phyloP scores from a whole-genome alignment of 371 early-diverging fungal genomes.

The Smittium culicis region DNA sequence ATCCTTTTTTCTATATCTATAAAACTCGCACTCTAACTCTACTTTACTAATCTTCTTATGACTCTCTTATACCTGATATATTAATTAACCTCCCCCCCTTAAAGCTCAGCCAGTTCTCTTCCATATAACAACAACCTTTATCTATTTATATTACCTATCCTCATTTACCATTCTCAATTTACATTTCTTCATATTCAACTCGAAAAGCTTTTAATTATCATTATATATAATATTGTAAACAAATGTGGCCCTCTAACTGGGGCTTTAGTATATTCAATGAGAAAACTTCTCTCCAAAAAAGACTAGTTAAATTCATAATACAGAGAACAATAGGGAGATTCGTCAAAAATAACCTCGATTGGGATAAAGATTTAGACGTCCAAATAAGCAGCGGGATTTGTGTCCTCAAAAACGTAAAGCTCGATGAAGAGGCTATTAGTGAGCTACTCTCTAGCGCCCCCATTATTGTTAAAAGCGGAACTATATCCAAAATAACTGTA shows the following conservation, averaged over 20 bases:
- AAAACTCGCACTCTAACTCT: too few relatives aligned
- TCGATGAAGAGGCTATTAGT: slow-evolving; percentile 50
- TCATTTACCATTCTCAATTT: too few relatives aligned
- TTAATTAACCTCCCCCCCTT: too few relatives aligned
- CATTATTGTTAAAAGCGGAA: slow-evolving; percentile 48
- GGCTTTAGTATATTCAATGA: slow-evolving; percentile 33
- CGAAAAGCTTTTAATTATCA: background rate
- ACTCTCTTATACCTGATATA: too few relatives aligned
- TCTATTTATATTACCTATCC: too few relatives aligned
- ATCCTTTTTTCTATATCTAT: too few relatives aligned
- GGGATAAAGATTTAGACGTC: slow-evolving; percentile 66
- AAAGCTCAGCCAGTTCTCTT: too few relatives aligned
- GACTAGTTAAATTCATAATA: slow-evolving; percentile 67
- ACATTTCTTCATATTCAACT: too few relatives aligned
- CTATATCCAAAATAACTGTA: slow-evolving; percentile 52
- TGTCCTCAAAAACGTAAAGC: slow-evolving; percentile 57
- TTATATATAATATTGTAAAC: slow-evolving; percentile 1
- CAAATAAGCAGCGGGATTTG: slow-evolving; percentile 68
- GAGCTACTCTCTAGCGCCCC: slow-evolving; percentile 53
- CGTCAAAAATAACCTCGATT: slow-evolving; percentile 59
- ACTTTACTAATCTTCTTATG: too few relatives aligned
- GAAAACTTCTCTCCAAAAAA: slow-evolving; percentile 63
- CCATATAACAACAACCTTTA: too few relatives aligned
- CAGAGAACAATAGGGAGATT: slow-evolving; percentile 74
- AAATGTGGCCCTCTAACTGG: slow-evolving; percentile 32